Base-by-base conservation (phyloP, 306 rosid species). In the Quercus suber region DNA sequence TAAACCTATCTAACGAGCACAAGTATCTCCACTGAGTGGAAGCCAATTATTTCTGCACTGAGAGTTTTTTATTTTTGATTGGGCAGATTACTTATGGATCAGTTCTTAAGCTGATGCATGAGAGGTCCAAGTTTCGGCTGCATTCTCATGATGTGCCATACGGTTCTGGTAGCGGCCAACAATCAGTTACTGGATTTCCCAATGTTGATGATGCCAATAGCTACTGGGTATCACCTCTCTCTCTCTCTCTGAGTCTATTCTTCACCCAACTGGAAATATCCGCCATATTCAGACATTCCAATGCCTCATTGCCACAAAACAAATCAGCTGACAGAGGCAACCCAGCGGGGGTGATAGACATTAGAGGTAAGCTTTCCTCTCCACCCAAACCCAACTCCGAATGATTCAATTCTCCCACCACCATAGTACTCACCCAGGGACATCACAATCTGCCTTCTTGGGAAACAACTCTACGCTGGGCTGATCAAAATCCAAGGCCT, bases 131-230 rank as follows among this genome's bases (percentile, higher is more conserved):
- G 74, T 84, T 86, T 64, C 93, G 99, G 76, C 80, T 96, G 91
- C 99, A 96, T 84, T 96, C 98, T 21, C 99, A 96, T 58, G 99
- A 96, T 33, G 98, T 96, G 58, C 99, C 99, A 0, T 96, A 96
- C 75, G 99, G 99, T 80, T 96, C 99, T 78, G 99, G 99, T 3
- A 96, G 99, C 80, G 99, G 99, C n/a, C 99, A 96, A 76, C 98
- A 96, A 82, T 96, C 99, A 0, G 96, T 96, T 65, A 96, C 99
- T 27, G 97, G 99, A 18, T 96, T 89, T 81, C 97, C 94, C 13
- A 83, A 31, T 35, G 94, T 96, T 19, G 98, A 96, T 14, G 99
- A 96, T 89, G 18, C 94, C 73, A 96, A 93, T 75, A 96, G 99
- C 88, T 96, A 96, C 76, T 96, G 99, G 99, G 99, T 93, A 90